Evolutionary conservation across 2,329 filamentous ascomycete genomes (phyloP).

Genomic region (Coniochaeta sp.): DNA sequence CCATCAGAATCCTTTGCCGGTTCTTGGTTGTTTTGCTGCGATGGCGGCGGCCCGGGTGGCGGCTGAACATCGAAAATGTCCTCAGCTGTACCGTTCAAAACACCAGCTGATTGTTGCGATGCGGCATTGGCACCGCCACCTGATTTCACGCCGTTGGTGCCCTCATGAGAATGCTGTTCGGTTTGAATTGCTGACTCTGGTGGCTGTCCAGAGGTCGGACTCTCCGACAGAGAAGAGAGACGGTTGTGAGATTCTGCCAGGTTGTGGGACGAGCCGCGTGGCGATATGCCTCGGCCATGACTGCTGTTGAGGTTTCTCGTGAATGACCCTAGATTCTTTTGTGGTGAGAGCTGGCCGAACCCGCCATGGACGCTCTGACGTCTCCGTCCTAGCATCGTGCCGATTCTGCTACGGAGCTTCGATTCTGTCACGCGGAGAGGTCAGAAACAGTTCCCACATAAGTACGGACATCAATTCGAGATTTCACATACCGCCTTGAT

Average conservation of each 20-base stretch:
- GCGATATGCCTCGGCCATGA: slow-evolving; percentile 51
- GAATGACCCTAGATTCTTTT: slow-evolving; percentile 47
- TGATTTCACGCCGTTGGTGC: slow-evolving; percentile 36
- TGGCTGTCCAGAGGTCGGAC: slow-evolving; percentile 32
- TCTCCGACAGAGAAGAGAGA: slow-evolving; percentile 51
- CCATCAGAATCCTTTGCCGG: slow-evolving; percentile 64
- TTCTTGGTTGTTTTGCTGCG: slow-evolving; percentile 32
- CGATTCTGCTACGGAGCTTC: slow-evolving; percentile 55
- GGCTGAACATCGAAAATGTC: slow-evolving; percentile 45
- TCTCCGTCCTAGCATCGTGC: slow-evolving; percentile 60
- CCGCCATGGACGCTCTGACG: slow-evolving; percentile 60
- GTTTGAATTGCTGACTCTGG: slow-evolving; percentile 21
- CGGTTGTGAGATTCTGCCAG: slow-evolving; percentile 44
- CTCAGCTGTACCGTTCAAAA: slow-evolving; percentile 38
- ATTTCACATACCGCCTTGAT: neutral
- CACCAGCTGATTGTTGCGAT: neutral
- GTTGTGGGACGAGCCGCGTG: slow-evolving; percentile 52
- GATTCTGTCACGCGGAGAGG: slow-evolving; percentile 30
- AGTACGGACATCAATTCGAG: neutral
- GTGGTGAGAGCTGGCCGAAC: slow-evolving; percentile 48
- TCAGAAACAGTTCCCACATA: neutral
- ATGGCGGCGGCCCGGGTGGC: slow-evolving; percentile 42
- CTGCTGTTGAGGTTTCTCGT: slow-evolving; percentile 55
- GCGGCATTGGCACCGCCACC: slow-evolving; percentile 21
- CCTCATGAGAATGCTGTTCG: slow-evolving; percentile 29